Evolutionary conservation across 495 filamentous ascomycete species (phyloP).

Genomic region (Aspergillus asperescens): DNA sequence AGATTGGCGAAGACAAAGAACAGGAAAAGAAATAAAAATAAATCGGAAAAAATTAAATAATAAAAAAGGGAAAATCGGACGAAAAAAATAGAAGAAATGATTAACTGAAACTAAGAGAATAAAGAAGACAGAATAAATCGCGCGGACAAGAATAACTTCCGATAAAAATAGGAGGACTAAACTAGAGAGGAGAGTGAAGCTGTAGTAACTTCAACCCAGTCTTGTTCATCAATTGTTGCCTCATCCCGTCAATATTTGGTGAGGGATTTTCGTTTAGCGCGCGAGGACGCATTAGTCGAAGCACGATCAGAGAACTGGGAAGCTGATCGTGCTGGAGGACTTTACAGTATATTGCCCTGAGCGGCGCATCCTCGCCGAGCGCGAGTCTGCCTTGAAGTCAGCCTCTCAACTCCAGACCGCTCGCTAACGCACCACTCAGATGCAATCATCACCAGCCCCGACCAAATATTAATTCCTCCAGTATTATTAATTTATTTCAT

Average conservation of each 20-base stretch:
- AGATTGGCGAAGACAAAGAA: conserved; percentile 4
- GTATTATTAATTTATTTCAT: neutral
- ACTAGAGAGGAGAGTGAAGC: no score
- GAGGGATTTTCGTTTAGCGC: conserved; percentile 7
- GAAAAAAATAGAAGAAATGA: neutral
- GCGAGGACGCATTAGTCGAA: neutral
- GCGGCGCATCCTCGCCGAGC: no score
- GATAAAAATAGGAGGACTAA: conserved; percentile 7
- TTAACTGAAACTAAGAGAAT: neutral
- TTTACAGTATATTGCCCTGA: no score
- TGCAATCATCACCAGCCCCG: no score
- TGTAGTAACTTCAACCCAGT: neutral
- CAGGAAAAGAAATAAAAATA: neutral
- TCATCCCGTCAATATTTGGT: neutral
- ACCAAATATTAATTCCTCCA: no score
- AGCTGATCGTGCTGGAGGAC: no score
- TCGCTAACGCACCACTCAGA: neutral
- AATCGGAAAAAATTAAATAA: neutral
- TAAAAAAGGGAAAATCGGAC: neutral
- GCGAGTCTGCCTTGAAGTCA: conserved; percentile 4
- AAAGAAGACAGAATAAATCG: neutral
- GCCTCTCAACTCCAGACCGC: neutral
- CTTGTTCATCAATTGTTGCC: neutral
- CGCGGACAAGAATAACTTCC: neutral
- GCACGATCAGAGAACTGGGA: neutral